phyloP scores from a whole-genome alignment of 225 moss, liverwort and hornwort species.

The Pseudisothecium myosuroides region DNA sequence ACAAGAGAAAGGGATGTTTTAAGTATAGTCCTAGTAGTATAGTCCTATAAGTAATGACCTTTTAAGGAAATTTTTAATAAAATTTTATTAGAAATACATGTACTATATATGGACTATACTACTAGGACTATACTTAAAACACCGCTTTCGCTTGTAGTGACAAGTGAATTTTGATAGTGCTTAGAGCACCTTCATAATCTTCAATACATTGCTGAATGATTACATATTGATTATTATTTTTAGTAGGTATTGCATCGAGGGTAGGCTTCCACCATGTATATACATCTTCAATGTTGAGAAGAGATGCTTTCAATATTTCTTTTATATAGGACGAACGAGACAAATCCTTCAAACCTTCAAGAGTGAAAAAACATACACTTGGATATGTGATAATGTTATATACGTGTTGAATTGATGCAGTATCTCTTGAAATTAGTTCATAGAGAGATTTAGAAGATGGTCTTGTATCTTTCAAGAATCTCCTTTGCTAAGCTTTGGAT shows the following conservation, averaged over 20 bases:
- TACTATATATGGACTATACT: too few relatives aligned
- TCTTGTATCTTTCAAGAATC: too few relatives aligned
- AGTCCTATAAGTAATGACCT: too few relatives aligned
- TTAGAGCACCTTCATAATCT: background rate
- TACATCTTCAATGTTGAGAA: background rate
- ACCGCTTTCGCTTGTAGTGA: too few relatives aligned
- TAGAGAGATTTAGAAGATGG: too few relatives aligned
- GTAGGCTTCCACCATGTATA: background rate
- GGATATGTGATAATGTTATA: background rate
- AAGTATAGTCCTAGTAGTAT: too few relatives aligned
- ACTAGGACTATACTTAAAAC: too few relatives aligned
- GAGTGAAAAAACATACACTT: background rate
- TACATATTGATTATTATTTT: background rate
- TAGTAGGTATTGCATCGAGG: background rate
- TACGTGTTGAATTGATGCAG: background rate
- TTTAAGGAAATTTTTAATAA: too few relatives aligned
- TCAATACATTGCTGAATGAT: background rate
- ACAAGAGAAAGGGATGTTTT: too few relatives aligned
- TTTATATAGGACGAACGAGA: background rate
- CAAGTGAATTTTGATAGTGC: background rate
- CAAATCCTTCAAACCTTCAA: background rate
- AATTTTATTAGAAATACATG: too few relatives aligned
- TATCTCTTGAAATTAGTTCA: too few relatives aligned
- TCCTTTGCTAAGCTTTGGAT: too few relatives aligned
- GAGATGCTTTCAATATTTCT: background rate